Evolutionary conservation across 2,329 filamentous ascomycete species (phyloP), one percentile per base, ranked within the genome.

Genomic region (Alternaria sp.): DNA sequence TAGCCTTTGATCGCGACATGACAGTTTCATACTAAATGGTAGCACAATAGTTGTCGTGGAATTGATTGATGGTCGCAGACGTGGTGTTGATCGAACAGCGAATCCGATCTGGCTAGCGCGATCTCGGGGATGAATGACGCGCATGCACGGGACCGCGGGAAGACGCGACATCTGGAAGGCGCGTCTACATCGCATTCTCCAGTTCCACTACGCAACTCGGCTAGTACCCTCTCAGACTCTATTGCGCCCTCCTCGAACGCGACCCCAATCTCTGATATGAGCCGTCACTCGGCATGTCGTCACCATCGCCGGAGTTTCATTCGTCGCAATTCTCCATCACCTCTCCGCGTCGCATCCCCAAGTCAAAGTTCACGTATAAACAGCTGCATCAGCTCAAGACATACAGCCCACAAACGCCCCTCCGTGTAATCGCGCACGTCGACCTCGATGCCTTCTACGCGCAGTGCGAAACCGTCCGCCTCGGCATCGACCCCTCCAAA

Each of bases 361-460:
- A 83, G 68, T 97, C 94, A 15, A 87, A 86, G 61, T 98, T 96
- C 81, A 97, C 93, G 3, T 93, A 92, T 78, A 92, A 91, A 64
- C 90, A 98, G 57, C 86, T 98, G 15, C 85, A 88, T 32, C 90
- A 94, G 68, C 87, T 98, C 61, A 88, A 90, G 7, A 86, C 89
- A 10, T 93, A 87, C 69, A 89, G 88, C 32, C 85, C 90, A 0
- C 88, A 89, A 9, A 93, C 89, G 54, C 95, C 95, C 1, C 85
- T 99, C 36, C 90, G 96, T 49, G 91, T 96, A 26, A 89, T 97
- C 70, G 93, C 93, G 7, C 94, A 97, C 79, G 89, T 98, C 67
- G 96, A 99, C 75, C 89, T 99, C 63, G 96, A 99, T 86, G 95
- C 95, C 43, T 99, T 99, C 81, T 99, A 99, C 79, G 84, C 83